phyloP scores from a whole-genome alignment of 495 filamentous ascomycete species.

The Letharia lupina region DNA sequence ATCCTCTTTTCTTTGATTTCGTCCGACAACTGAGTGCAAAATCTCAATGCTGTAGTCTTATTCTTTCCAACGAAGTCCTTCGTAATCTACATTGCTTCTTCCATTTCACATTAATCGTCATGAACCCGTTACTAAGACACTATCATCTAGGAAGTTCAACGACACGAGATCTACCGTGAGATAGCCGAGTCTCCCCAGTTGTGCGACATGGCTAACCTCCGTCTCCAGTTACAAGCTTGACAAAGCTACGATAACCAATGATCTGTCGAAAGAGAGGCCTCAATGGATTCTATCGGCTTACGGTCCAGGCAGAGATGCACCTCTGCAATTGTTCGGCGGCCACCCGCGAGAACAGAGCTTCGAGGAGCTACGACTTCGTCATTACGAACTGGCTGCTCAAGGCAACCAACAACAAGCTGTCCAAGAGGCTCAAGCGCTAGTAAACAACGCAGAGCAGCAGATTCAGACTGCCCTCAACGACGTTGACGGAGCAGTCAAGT shows the following conservation, averaged over 20 bases:
- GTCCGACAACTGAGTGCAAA: background rate
- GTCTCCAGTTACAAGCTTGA: constrained; percentile 21
- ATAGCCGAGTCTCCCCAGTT: background rate
- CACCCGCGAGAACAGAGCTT: constrained; percentile 69
- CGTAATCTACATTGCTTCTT: background rate
- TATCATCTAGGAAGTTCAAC: constrained; percentile 10
- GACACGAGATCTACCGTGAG: constrained; percentile 10
- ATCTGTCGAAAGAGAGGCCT: constrained; percentile 49
- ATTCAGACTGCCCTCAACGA: constrained; percentile 59
- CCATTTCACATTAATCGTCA: background rate
- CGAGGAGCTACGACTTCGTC: constrained; percentile 68
- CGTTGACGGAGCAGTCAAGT: constrained; percentile 62
- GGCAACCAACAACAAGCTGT: constrained; percentile 59
- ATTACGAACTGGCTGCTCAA: constrained; percentile 48
- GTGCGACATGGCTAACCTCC: background rate
- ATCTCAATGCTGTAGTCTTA: background rate
- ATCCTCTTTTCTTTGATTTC: background rate
- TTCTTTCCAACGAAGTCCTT: background rate
- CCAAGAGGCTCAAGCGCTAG: constrained; percentile 53
- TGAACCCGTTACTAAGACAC: background rate
- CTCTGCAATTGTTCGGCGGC: constrained; percentile 73
- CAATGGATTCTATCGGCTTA: constrained; percentile 80
- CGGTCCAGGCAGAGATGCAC: constrained; percentile 61
- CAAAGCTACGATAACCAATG: constrained; percentile 18
- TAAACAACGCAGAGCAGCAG: constrained; percentile 54